Evolutionary conservation across 164 flowering plant genomes (phyloP).

Genomic region (Liriodendron chinense): DNA sequence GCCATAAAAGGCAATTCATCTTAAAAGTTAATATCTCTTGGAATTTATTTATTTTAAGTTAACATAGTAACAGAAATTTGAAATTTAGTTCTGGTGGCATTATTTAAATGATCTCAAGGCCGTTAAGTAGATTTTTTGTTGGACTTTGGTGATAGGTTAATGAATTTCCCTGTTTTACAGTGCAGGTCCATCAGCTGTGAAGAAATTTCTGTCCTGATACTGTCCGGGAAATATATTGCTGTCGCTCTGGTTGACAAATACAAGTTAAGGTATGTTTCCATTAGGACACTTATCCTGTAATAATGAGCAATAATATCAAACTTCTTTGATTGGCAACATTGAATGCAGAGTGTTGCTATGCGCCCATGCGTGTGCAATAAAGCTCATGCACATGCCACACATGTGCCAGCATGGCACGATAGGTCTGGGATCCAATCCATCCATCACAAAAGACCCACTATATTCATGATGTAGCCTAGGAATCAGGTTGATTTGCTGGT

Average conservation of each 20-base stretch:
- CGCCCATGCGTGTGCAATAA: no score
- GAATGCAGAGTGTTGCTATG: not conserved
- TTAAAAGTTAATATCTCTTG: not conserved
- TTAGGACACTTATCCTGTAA: not conserved
- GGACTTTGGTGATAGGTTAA: constrained; percentile 15
- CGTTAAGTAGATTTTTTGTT: not conserved
- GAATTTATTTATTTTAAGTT: not conserved
- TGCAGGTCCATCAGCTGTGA: constrained; percentile 72
- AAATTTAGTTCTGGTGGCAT: not conserved
- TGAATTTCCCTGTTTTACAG: constrained; percentile 51
- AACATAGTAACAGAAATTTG: not conserved
- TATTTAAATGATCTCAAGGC: not conserved
- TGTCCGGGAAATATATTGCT: constrained; percentile 76
- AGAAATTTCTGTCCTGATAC: constrained; percentile 63
- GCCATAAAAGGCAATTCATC: not conserved
- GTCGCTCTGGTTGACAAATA: constrained; percentile 92
- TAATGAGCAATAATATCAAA: not conserved
- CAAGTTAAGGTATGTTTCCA: constrained; percentile 54
- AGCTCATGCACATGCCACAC: no score
- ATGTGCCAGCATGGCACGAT: no score
- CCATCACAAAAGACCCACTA: no score
- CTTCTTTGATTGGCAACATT: no score
- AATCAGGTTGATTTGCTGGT: no score
- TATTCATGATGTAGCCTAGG: no score
- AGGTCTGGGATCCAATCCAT: no score